Evolutionary conservation across 202 grass and related monocot genomes (phyloP).

Genomic region (Cymbopogon flexuosus): DNA sequence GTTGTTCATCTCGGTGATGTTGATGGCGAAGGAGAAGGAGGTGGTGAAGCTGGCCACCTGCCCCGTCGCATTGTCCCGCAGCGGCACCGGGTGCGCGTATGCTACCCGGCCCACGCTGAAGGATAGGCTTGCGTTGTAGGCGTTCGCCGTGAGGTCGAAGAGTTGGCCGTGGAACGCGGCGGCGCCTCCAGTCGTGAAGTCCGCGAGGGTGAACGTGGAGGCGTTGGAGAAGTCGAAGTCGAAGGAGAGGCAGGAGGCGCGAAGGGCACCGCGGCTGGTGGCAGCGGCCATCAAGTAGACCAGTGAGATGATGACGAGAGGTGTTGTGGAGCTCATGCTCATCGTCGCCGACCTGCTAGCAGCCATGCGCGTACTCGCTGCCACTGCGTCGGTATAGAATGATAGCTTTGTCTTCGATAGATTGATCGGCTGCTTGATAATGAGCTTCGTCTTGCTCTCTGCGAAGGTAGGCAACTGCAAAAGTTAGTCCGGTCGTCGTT

Average conservation of each 20-base stretch:
- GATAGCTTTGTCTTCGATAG: no score
- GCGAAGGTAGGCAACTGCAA: no score
- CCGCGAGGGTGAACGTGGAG: not conserved
- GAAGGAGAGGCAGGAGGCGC: not conserved
- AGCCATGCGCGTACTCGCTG: no score
- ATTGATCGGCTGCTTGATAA: no score
- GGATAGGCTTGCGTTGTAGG: not conserved
- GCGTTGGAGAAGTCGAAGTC: conserved; percentile 2
- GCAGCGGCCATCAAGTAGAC: no score
- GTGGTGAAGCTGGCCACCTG: conserved; percentile 29
- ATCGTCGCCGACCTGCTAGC: no score
- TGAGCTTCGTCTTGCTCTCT: no score
- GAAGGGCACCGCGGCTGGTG: no score
- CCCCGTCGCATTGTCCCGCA: conserved; percentile 18
- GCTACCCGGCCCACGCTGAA: not conserved
- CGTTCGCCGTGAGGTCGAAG: conserved; percentile 6
- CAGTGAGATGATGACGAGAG: no score
- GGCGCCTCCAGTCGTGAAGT: not conserved
- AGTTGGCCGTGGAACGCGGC: not conserved
- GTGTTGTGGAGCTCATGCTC: no score
- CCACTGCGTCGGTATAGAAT: no score
- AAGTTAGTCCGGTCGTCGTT: no score
- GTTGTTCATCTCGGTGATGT: not conserved
- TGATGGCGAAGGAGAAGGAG: conserved; percentile 19
- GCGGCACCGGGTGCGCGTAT: conserved; percentile 23